A percentile compares a stretch with the other conserved stretches of the same genome.
phyloP scores from a whole-genome alignment of 345 rosid species.

The Arabidopsis arenosa region DNA sequence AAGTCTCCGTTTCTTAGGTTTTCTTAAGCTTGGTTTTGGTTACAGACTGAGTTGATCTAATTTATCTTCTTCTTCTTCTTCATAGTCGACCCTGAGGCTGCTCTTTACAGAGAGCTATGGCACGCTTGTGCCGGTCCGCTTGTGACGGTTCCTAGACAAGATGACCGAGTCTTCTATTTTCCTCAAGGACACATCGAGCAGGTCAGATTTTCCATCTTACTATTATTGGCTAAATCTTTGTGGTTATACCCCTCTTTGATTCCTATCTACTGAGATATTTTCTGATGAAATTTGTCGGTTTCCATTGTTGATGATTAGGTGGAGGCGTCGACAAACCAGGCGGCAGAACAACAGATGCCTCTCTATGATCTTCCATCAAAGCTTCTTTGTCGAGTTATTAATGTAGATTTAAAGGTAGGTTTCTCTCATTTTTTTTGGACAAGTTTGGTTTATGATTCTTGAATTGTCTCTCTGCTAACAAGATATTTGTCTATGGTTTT shows the following conservation, averaged over 20 bases:
- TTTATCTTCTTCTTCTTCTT: conserved; percentile 8
- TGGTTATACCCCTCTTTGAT: background rate
- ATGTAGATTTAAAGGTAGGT: conserved; percentile 68
- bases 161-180: conserved; percentile 81
- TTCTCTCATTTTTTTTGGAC: background rate
- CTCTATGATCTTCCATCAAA: conserved; percentile 66
- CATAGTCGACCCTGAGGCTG: conserved; percentile 61
- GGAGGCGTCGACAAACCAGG: conserved; percentile 81
- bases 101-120: conserved; percentile 84
- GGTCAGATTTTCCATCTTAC: conserved; percentile 46
- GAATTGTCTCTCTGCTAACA: background rate
- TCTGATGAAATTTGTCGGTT: conserved; percentile 15
- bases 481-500: conserved; percentile 2
- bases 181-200: conserved; percentile 97
- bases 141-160: conserved; percentile 75
- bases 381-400: conserved; percentile 78
- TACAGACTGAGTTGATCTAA: conserved; percentile 26
- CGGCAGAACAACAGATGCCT: conserved; percentile 82
- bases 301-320: conserved; percentile 53
- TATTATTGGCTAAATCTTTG: background rate
- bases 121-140: conserved; percentile 95
- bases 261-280: background rate
- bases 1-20: background rate
- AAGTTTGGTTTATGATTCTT: conserved; percentile 17
- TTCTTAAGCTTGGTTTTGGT: background rate